These are phyloP conservation scores for Rhynchospora pubera DNA, from an alignment of 176 grass and related monocot genomes.

Conservation along the genomic window DNA sequence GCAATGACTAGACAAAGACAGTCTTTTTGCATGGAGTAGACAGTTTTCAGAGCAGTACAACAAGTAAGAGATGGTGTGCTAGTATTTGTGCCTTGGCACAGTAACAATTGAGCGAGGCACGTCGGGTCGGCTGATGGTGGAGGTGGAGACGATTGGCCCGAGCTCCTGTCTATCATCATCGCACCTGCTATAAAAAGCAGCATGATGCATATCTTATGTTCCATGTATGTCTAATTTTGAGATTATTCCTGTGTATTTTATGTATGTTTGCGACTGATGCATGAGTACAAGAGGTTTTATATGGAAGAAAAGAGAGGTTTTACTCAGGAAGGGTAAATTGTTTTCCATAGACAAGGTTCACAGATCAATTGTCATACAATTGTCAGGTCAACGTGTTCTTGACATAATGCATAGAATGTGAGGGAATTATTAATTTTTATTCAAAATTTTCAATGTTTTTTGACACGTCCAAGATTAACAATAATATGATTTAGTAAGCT, in stretches of 20 bases:
- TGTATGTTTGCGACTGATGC: background rate
- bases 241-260: background rate
- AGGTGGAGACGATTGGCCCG: background rate
- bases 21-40: background rate
- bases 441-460: background rate
- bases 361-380: background rate
- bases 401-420: background rate
- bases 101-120: background rate
- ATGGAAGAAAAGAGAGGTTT: background rate
- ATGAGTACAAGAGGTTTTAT: background rate
- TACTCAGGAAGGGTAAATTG: background rate
- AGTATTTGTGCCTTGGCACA: background rate
- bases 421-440: background rate
- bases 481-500: background rate
- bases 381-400: background rate
- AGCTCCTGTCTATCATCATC: background rate
- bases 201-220: background rate
- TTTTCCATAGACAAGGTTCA: background rate
- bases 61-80: background rate
- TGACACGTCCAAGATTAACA: background rate
- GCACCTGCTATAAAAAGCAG: background rate
- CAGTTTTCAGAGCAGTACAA: background rate
- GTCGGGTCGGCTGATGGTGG: background rate
- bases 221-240: background rate
- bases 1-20: background rate